These are phyloP conservation scores for Phytophthora meadii DNA, from an alignment of 352 stramenopile species.

Conservation along the genomic window DNA sequence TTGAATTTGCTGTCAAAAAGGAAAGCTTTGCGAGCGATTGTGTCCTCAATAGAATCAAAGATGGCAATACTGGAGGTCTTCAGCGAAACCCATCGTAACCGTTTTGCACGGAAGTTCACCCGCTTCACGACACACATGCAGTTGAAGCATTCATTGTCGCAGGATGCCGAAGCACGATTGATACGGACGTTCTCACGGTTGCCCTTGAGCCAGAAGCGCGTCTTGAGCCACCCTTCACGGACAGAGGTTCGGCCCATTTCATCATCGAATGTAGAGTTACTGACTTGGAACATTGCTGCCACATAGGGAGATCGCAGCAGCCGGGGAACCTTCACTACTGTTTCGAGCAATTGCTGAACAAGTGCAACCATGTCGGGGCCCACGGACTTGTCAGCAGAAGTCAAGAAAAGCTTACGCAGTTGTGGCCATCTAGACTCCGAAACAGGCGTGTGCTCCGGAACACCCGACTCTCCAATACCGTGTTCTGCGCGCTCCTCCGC, in stretches of 20 bases:
- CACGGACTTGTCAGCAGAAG: constrained; percentile 78
- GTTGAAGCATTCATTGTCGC: constrained; percentile 91
- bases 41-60: constrained; percentile 80
- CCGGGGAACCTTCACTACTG: constrained; percentile 64
- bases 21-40: constrained; percentile 70
- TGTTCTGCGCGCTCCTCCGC: constrained; percentile 32
- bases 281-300: constrained; percentile 84
- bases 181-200: constrained; percentile 88
- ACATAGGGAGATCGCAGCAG: constrained; percentile 77
- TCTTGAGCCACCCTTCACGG: constrained; percentile 86
- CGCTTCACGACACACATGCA: constrained; percentile 91
- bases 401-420: constrained; percentile 83
- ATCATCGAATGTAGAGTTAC: constrained; percentile 86
- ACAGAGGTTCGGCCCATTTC: constrained; percentile 81
- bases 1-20: constrained; percentile 86
- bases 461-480: constrained; percentile 26
- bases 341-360: constrained; percentile 79
- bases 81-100: constrained; percentile 82
- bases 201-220: constrained; percentile 85
- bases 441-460: constrained; percentile 25
- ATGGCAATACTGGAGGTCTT: constrained; percentile 85
- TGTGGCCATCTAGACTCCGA: constrained; percentile 56
- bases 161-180: constrained; percentile 75
- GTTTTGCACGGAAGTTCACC: constrained; percentile 84
- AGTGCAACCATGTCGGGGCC: constrained; percentile 79